Conservation (phyloP, 1,139 yeast genomes). For the Pichia sp. region DNA sequence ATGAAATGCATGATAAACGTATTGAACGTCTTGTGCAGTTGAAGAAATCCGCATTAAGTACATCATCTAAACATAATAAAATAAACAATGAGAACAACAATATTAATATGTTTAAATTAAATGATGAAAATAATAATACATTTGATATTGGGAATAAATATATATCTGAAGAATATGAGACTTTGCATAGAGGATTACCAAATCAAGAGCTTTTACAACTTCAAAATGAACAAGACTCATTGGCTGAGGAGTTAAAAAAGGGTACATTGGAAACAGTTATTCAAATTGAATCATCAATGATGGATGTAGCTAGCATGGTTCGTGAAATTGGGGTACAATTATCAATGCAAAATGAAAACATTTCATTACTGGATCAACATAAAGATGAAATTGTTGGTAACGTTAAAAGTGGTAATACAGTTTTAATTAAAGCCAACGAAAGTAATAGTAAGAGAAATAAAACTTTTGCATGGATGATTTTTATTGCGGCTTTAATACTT, state of each 20-base stretch:
- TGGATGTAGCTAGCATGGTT: constrained; percentile 76
- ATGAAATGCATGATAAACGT: constrained; percentile 24
- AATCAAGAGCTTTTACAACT: constrained; percentile 59
- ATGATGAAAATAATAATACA: constrained; percentile 62
- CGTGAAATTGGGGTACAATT: constrained; percentile 72
- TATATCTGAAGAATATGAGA: constrained; percentile 17
- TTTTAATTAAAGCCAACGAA: constrained; percentile 63
- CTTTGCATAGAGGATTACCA: constrained; percentile 15
- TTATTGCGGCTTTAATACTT: constrained; percentile 56
- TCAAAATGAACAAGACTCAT: constrained; percentile 64
- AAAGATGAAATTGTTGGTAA: constrained; percentile 68
- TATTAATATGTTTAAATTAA: constrained; percentile 31
- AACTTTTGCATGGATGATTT: constrained; percentile 42
- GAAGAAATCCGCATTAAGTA: constrained; percentile 24
- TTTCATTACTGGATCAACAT: constrained; percentile 58
- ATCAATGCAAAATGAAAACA: constrained; percentile 68
- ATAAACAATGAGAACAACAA: constrained; percentile 25
- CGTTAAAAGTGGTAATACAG: constrained; percentile 67
- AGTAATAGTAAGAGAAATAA: constrained; percentile 68
- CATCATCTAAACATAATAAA: constrained; percentile 7
- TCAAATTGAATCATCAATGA: constrained; percentile 67
- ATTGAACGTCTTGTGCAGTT: constrained; percentile 25
- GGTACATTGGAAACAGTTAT: constrained; percentile 66
- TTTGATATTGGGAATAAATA: neutral
- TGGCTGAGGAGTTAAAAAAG: constrained; percentile 54